Evolutionary conservation across 768 basidiomycete genomes (phyloP).

Genomic region (Pisolithus tinctorius): DNA sequence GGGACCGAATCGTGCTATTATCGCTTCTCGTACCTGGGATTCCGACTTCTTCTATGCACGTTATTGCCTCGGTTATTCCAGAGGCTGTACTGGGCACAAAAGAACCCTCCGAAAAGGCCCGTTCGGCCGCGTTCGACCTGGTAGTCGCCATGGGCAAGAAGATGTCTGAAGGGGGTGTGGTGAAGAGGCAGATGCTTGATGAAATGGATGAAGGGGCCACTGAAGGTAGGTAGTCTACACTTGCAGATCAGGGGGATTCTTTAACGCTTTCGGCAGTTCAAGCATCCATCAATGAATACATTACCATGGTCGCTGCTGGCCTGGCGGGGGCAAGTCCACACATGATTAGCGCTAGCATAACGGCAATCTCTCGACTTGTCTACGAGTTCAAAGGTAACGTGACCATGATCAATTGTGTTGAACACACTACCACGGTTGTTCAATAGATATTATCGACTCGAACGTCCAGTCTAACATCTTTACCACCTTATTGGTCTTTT

Average conservation of each 20-base stretch:
- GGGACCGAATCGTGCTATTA: constrained; percentile 83
- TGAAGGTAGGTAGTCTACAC: constrained; percentile 28
- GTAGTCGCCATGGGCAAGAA: constrained; percentile 88
- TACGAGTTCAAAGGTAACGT: constrained; percentile 89
- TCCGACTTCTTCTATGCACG: constrained; percentile 64
- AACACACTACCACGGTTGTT: background rate
- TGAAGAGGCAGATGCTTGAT: constrained; percentile 69
- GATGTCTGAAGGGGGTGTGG: constrained; percentile 82
- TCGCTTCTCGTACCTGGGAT: constrained; percentile 60
- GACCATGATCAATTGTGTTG: background rate
- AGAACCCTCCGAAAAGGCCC: constrained; percentile 90
- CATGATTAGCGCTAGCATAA: constrained; percentile 97
- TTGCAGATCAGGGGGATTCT: constrained; percentile 2
- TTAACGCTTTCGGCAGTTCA: constrained; percentile 33
- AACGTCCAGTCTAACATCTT: constrained; percentile 80
- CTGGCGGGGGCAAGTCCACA: constrained; percentile 90
- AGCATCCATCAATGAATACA: constrained; percentile 83
- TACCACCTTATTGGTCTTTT: constrained; percentile 81
- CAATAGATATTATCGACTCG: constrained; percentile 58
- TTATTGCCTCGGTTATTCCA: constrained; percentile 85
- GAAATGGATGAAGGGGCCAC: constrained; percentile 67
- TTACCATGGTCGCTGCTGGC: constrained; percentile 96
- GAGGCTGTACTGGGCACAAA: constrained; percentile 95
- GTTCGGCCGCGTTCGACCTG: constrained; percentile 84
- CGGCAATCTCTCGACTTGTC: constrained; percentile 85